phyloP scores from a whole-genome alignment of 139 green algal species.

The Eudorina sp. region DNA sequence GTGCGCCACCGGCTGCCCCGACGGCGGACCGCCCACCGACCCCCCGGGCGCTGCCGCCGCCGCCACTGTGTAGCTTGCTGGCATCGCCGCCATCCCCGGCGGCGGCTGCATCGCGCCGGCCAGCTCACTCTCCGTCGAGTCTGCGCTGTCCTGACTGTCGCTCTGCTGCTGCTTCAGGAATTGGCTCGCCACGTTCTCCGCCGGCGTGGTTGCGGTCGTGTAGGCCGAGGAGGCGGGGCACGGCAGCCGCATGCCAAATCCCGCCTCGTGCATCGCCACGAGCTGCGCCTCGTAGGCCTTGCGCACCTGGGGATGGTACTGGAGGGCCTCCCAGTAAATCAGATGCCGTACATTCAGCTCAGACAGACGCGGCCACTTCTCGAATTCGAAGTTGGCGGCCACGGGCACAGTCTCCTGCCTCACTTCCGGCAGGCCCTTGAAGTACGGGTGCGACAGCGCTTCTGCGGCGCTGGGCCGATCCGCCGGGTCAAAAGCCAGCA shows the following conservation, averaged over 20 bases:
- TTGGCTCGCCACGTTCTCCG: not conserved
- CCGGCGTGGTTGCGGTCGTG: conserved; percentile 49
- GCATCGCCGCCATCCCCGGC: not conserved
- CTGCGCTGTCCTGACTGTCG: not conserved
- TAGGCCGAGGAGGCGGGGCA: not conserved
- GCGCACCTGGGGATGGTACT: conserved; percentile 41
- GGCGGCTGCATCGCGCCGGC: not conserved
- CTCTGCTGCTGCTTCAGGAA: conserved; percentile 13
- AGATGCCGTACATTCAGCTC: conserved; percentile 51
- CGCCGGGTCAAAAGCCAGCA: conserved; percentile 84
- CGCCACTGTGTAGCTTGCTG: no score
- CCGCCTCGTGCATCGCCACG: not conserved
- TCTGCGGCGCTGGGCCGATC: conserved; percentile 77
- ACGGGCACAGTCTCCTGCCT: conserved; percentile 17
- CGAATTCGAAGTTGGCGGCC: conserved; percentile 54
- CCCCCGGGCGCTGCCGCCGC: conserved; percentile 6
- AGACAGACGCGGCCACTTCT: conserved; percentile 22
- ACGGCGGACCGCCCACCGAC: no score
- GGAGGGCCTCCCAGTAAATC: conserved; percentile 60
- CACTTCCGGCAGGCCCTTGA: conserved; percentile 56
- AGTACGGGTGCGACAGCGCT: conserved; percentile 84
- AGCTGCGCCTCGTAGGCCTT: conserved; percentile 16
- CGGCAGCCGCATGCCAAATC: not conserved
- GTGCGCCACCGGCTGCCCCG: not conserved
- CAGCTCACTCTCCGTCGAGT: not conserved